Evolutionary conservation across 495 filamentous ascomycete genomes (phyloP), one percentile per base, ranked within the genome.

Genomic region (Recurvomyces mirabilis): DNA sequence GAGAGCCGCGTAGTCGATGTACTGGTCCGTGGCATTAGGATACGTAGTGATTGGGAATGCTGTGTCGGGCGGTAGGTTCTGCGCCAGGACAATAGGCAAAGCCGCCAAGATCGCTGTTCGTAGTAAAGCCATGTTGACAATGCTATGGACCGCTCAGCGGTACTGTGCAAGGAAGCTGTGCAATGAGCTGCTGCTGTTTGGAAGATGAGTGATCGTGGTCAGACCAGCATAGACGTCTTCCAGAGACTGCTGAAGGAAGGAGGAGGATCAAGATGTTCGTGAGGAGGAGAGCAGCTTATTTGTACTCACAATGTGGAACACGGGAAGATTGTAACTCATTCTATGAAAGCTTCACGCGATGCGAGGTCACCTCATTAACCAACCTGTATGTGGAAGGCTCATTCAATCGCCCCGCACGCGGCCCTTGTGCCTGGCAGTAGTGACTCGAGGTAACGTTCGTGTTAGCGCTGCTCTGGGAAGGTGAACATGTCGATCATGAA

Each of bases 21-120:
- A 38, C 18, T 47, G 52, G 30, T 55, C 55, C 1, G 42, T 53
- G 26, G 47, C 47, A 23, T 47, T 51, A 1, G 44, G 45, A 24
- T 56, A 59, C 9, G 40, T 46, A 21, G 34, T 48, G 29, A 51
- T 38, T 7, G 56, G 56, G 29, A 50, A 59, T 18, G 46, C 46
- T n/a, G 39, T 3, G 1, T 40, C 51, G 6, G 43, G 7, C 17
- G 42, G 49, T 13, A 37, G 12, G 15, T 17, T 31, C 45, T 46
- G 45, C n/a, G 45, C 45, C 19, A 47, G 22, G 13, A 24, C 43
- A 15, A 46, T 5, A 2, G 45, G 45, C 45, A 47, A 10, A 26
- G 45, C 45, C 15, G 45, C 45, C 37, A 47, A 30, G 7, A 47
- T 25, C 7, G 22, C 29, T 9, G 17, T 40, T 21, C 29, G 18